A percentile compares a stretch with the other conserved stretches of the same genome.
Conservation (phyloP, 257 asterid species). For the Thymus mandschuricus region DNA sequence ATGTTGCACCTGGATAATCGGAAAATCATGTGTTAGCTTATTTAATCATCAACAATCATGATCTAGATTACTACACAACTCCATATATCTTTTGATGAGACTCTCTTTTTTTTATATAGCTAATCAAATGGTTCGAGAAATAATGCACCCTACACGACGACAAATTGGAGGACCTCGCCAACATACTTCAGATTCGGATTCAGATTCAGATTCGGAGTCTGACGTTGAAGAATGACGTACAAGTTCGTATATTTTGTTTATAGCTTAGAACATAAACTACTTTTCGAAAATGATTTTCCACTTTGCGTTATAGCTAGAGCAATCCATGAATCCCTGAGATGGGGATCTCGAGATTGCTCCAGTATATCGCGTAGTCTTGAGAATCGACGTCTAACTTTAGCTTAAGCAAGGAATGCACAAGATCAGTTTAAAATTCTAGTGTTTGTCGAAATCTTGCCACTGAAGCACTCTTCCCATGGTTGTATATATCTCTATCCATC, state of each 20-base stretch:
- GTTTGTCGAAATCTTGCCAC: conserved; percentile 19
- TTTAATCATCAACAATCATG: background rate
- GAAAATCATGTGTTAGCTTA: background rate
- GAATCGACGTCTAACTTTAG: conserved; percentile 4
- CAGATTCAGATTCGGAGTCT: conserved; percentile 36
- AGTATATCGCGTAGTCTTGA: background rate
- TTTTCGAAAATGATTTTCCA: conserved; percentile 1
- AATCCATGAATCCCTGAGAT: background rate
- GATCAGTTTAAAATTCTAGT: background rate
- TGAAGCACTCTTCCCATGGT: background rate
- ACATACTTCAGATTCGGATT: conserved; percentile 43
- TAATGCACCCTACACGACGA: conserved; percentile 54
- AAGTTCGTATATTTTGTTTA: background rate
- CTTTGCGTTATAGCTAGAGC: background rate
- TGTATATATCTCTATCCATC: conserved; percentile 1
- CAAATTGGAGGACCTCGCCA: conserved; percentile 53
- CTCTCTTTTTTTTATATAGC: conserved; percentile 34
- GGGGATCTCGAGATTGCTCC: background rate
- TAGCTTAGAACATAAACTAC: background rate
- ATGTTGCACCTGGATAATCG: background rate
- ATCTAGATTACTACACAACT: background rate
- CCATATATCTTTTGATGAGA: conserved; percentile 1
- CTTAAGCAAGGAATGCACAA: background rate
- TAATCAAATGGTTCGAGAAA: conserved; percentile 41
- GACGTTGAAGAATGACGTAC: conserved; percentile 47